These are phyloP conservation scores for Striga asiatica DNA, from an alignment of 257 asterid species.

Conservation along the genomic window DNA sequence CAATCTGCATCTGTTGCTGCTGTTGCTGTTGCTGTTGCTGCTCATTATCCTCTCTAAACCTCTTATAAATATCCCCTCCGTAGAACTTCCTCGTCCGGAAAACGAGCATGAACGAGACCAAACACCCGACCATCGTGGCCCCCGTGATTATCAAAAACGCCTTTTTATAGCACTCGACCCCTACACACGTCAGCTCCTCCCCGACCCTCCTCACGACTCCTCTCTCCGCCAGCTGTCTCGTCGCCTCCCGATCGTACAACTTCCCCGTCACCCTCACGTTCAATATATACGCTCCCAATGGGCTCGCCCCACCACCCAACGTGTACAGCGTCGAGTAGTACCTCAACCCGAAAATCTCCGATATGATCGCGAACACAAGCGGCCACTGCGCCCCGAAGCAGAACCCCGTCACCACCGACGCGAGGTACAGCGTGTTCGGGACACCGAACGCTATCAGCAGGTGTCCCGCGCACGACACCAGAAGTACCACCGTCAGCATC, in stretches of 20 bases:
- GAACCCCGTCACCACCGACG: constrained; percentile 44
- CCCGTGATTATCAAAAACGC: constrained; percentile 46
- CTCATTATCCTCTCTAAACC: no score
- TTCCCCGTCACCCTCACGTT: constrained; percentile 34
- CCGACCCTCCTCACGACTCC: constrained; percentile 24
- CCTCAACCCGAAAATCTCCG: constrained; percentile 42
- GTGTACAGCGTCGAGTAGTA: constrained; percentile 47
- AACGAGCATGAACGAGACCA: constrained; percentile 31
- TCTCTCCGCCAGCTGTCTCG: constrained; percentile 27
- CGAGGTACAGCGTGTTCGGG: constrained; percentile 29
- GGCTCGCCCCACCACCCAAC: constrained; percentile 46
- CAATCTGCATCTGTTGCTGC: constrained; percentile 7
- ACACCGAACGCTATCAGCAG: constrained; percentile 44
- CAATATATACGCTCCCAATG: constrained; percentile 40
- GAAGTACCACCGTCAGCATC: constrained; percentile 30
- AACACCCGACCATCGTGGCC: constrained; percentile 28
- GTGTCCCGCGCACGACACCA: constrained; percentile 38
- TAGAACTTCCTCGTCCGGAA: constrained; percentile 44
- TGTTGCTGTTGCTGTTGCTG: no score
- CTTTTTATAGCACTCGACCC: constrained; percentile 36
- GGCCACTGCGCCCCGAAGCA: constrained; percentile 58
- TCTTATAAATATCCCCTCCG: constrained; percentile 48
- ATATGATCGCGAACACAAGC: constrained; percentile 39
- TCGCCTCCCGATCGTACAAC: constrained; percentile 37
- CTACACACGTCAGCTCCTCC: constrained; percentile 37